Evolutionary conservation across 805 yeast genomes (phyloP).

Genomic region (Pichia insulana): DNA sequence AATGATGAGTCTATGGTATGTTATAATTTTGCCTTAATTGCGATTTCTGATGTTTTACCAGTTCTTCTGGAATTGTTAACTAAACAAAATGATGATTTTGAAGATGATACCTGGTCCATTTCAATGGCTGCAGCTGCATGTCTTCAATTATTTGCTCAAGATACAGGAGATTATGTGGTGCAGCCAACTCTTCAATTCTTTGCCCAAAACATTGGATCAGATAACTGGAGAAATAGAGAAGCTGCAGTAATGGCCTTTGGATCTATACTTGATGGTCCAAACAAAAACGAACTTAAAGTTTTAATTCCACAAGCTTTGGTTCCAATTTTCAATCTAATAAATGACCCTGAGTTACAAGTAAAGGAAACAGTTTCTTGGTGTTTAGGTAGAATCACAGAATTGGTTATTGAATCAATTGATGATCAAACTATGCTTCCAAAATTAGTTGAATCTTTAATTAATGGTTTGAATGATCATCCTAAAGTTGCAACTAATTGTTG

Average conservation of each 20-base stretch:
- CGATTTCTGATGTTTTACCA: slow-evolving; percentile 80
- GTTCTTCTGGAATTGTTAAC: slow-evolving; percentile 72
- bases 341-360: slow-evolving; percentile 72
- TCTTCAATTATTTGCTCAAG: slow-evolving; percentile 85
- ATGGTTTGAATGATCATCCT: slow-evolving; percentile 86
- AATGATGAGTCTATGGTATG: slow-evolving; percentile 39
- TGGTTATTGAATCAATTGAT: slow-evolving; percentile 70
- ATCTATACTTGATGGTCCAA: slow-evolving; percentile 92
- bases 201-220: slow-evolving; percentile 52
- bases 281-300: slow-evolving; percentile 52
- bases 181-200: slow-evolving; percentile 82
- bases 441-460: slow-evolving; percentile 61
- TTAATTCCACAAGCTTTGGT: slow-evolving; percentile 76
- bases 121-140: slow-evolving; percentile 99
- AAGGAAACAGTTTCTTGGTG: slow-evolving; percentile 99
- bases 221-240: slow-evolving; percentile 81
- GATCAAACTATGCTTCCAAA: slow-evolving; percentile 54
- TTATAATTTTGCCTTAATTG: slow-evolving; percentile 78
- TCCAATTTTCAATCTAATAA: slow-evolving; percentile 67
- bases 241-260: slow-evolving; percentile 99
- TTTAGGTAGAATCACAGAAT: slow-evolving; percentile 89
- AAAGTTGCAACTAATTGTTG: slow-evolving; percentile 95
- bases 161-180: slow-evolving; percentile 78
- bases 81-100: slow-evolving; percentile 86
- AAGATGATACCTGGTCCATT: slow-evolving; percentile 95